Evolutionary conservation across 352 stramenopile genomes (phyloP), one percentile per base, ranked within the genome.

Genomic region (Phytopythium sindhum): DNA sequence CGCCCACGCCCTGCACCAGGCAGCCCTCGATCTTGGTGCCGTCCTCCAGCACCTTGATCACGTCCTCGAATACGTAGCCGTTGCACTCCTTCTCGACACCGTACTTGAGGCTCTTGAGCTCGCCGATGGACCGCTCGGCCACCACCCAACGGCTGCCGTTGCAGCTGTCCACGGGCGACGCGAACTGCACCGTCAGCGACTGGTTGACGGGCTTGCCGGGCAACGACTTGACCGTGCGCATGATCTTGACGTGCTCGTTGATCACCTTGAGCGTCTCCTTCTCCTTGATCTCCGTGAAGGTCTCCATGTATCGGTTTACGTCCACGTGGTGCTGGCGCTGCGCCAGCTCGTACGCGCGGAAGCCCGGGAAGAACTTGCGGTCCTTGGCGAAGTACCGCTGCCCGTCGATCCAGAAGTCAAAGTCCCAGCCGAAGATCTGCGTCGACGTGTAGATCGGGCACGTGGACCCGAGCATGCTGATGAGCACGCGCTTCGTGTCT

Each of bases 61-160:
- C 73, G 60, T 89, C 80, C 39, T 88, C 76, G 52, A 88, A 88
- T 33, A 85, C 69, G 57, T 89, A 86, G 28, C 80, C 80, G 39
- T 89, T 89, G 73, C 80, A 89, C 60, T 88, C 80, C 51, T 88
- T 81, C 66, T 89, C 78, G 23, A 75, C 61, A 2, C 65, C 70
- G 41, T 84, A 85, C 42, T 72, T 67, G 3, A 73, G 61, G 35
- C 74, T 63, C 61, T 70, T 66, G 4, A 75, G 67, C 48, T 78
- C 68, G 19, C 75, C 80, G 17, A 89, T 77, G 6, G 80, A 86
- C 50, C 81, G 75, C 55, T 74, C 68, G 39, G 74, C 80, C 31
- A 78, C 72, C 44, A 86, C 70, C 69, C 78, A 89, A 45, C 80
- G 78, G 31, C 80, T 82, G 7, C 72, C 77, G 60, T 67, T 63